Percentiles rank a stretch among this genome's conserved stretches.
Evolutionary conservation across 2,329 filamentous ascomycete species (phyloP).

Genomic region (Aspergillus uvarum): DNA sequence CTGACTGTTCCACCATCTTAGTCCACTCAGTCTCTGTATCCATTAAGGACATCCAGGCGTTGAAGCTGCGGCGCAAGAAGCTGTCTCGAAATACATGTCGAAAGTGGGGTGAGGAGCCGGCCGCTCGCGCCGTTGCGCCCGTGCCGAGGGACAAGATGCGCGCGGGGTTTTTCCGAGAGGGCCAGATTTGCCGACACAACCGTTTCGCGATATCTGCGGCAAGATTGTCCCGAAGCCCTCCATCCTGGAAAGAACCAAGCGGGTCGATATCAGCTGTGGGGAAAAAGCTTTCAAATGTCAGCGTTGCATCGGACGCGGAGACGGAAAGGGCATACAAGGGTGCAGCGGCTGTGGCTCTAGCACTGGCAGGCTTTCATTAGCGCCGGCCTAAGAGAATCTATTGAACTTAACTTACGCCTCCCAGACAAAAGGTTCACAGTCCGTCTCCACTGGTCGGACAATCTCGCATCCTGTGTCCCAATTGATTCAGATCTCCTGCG

Average conservation of each 20-base stretch:
- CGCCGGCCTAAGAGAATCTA: not conserved
- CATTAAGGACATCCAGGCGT: conserved; percentile 22
- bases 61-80: conserved; percentile 18
- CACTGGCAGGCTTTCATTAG: conserved; percentile 11
- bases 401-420: conserved; percentile 11
- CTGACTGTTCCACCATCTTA: conserved; percentile 8
- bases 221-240: conserved; percentile 9
- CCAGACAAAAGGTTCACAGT: conserved; percentile 11
- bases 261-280: conserved; percentile 14
- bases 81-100: conserved; percentile 19
- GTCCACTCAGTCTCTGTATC: conserved; percentile 20
- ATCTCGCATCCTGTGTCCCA: conserved; percentile 14
- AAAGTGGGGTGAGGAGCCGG: conserved; percentile 15
- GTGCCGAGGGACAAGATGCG: conserved; percentile 17
- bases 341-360: conserved; percentile 17
- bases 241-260: conserved; percentile 12
- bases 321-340: conserved; percentile 13
- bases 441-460: conserved; percentile 6
- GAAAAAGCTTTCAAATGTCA: conserved; percentile 19
- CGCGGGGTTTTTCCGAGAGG: conserved; percentile 2
- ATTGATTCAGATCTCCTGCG: not conserved
- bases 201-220: conserved; percentile 11
- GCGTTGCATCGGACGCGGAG: not conserved
- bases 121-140: conserved; percentile 5
- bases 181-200: conserved; percentile 19